These are phyloP conservation scores for Teunomyces kruisii DNA, from an alignment of 805 yeast genomes.

Conservation along the genomic window DNA sequence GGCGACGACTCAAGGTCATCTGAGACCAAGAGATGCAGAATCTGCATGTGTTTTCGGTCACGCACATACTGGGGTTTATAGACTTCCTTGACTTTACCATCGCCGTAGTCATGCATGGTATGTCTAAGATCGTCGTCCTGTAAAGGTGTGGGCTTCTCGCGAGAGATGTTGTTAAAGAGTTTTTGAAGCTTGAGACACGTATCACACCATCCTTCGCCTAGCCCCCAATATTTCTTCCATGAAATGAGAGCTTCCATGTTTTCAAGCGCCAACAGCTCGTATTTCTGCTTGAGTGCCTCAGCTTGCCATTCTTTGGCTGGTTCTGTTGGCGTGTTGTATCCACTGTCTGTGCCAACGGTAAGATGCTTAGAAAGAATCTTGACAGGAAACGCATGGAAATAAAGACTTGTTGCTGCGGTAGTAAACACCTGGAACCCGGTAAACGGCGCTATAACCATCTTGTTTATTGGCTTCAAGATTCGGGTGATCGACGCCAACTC, in stretches of 20 bases:
- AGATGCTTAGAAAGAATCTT: slow-evolving; percentile 15
- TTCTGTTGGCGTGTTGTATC: background rate
- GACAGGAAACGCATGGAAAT: slow-evolving; percentile 27
- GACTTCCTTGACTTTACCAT: slow-evolving; percentile 24
- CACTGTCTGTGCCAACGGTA: background rate
- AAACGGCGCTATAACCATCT: slow-evolving; percentile 38
- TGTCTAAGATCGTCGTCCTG: slow-evolving; percentile 22
- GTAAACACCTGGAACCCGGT: slow-evolving; percentile 39
- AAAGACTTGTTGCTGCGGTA: slow-evolving; percentile 32
- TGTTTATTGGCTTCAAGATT: slow-evolving; percentile 17
- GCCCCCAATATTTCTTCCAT: slow-evolving; percentile 31
- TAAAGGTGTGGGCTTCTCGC: slow-evolving; percentile 10
- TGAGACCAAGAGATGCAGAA: slow-evolving; percentile 11
- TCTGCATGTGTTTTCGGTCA: slow-evolving; percentile 12
- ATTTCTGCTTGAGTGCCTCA: slow-evolving; percentile 14
- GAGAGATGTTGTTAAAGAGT: slow-evolving; percentile 16
- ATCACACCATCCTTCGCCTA: slow-evolving; percentile 29
- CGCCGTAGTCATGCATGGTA: slow-evolving; percentile 31
- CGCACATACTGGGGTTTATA: slow-evolving; percentile 11
- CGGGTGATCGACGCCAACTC: slow-evolving; percentile 21
- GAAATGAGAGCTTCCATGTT: slow-evolving; percentile 20
- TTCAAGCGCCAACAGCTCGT: slow-evolving; percentile 20
- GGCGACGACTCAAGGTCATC: slow-evolving; percentile 6
- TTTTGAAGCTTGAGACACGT: slow-evolving; percentile 24
- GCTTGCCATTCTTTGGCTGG: background rate